Evolutionary conservation across 352 stramenopile species (phyloP).

Genomic region (Phytophthora crassamura): DNA sequence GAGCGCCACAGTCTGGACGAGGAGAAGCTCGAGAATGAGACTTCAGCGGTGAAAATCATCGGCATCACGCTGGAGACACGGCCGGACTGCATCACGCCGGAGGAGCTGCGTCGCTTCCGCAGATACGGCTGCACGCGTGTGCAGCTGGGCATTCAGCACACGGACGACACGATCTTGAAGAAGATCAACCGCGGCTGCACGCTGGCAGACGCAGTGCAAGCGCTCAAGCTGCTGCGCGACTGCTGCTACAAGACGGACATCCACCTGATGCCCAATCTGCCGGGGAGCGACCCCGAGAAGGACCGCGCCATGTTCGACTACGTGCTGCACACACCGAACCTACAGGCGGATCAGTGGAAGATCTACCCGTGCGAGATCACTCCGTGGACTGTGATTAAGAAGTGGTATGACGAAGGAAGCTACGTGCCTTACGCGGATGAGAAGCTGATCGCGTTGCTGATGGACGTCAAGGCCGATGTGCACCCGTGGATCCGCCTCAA

Average conservation of each 20-base stretch:
- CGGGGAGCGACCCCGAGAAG: conserved; percentile 80
- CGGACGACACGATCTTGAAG: conserved; percentile 88
- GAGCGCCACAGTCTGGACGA: conserved; percentile 79
- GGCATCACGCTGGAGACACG: conserved; percentile 92
- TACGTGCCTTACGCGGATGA: conserved; percentile 92
- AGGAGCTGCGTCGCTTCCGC: conserved; percentile 86
- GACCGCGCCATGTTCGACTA: conserved; percentile 93
- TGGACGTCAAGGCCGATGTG: conserved; percentile 90
- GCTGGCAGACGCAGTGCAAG: conserved; percentile 70
- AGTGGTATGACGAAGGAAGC: conserved; percentile 88
- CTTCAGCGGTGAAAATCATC: conserved; percentile 87
- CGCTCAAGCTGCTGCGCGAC: conserved; percentile 89
- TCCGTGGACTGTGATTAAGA: conserved; percentile 92
- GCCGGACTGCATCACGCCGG: conserved; percentile 91
- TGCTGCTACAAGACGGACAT: conserved; percentile 95
- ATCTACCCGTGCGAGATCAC: conserved; percentile 95
- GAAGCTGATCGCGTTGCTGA: conserved; percentile 89
- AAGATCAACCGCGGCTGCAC: conserved; percentile 93
- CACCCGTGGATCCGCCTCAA: conserved; percentile 96
- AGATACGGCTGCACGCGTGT: conserved; percentile 89
- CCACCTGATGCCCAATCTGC: conserved; percentile 94
- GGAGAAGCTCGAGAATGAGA: conserved; percentile 91
- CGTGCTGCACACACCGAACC: conserved; percentile 84
- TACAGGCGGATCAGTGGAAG: conserved; percentile 96
- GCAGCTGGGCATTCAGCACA: conserved; percentile 94